Base-by-base conservation (phyloP, 2,329 filamentous ascomycete genomes). In the Cucurbitaria berberidis region DNA sequence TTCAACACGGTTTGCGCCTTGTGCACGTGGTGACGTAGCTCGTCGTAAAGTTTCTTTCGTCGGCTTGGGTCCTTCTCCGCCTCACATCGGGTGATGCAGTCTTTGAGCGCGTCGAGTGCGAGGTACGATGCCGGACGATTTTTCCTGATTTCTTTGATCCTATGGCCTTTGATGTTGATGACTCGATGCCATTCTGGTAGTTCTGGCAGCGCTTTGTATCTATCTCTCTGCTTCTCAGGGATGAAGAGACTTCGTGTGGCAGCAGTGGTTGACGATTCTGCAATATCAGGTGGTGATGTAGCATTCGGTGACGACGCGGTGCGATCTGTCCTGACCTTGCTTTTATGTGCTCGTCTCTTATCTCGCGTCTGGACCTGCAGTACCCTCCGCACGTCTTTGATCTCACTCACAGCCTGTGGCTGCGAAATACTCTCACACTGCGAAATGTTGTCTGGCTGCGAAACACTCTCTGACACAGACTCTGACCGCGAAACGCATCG, bases 11-110 rank as follows among this genome's bases (percentile, higher is more conserved):
- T 77, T 11, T 75, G 68, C 0, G 77, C 67, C 21, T 73, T 70
- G 55, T 80, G 77, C 0, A 81, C 58, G 2, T 65, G 53, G 2
- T 72, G 51, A 1, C 76, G 66, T 5, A 80, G 69, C 6, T 70
- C 55, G 5, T 73, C 63, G 44, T 75, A 68, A 1, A 63, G 45
- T 10, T 51, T 46, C 3, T 44, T 22, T 5, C 63, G 59, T 15
- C 53, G 10, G 1, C 18, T n/a, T 11, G 27, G 36, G 9, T 45
- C 44, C 3, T 7, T 44, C 1, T 49, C 34, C 5, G 49, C 39
- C 8, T 68, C 62, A 41, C 69, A 68, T 10, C 60, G 53, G 0
- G 24, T 32, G 1, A 72, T 59, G 45, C 60, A 66, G 1, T 53
- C 52, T 51, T 72, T 73, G 43, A 74, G 61, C 0, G 55, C 45